Base-by-base conservation (phyloP, 2,329 filamentous ascomycete species). In the Cadophora malorum region DNA sequence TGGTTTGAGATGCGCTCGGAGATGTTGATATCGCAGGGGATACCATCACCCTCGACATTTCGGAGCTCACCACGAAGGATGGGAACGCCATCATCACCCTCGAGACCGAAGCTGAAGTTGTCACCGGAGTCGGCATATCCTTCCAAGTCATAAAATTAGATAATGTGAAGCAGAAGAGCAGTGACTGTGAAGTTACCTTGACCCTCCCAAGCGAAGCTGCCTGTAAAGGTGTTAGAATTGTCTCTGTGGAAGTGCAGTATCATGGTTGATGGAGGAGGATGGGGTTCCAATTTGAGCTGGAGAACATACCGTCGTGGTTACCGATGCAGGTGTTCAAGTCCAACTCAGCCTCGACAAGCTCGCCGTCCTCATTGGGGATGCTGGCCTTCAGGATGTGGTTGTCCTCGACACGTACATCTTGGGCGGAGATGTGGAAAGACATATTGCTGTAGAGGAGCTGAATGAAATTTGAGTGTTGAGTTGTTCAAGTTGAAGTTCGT, bases 281-380 rank as follows among this genome's bases (percentile, higher is more conserved):
- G 28, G 28, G 5, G 28, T 5, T 28, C 28, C 28, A 28, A 3
- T 28, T 28, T 28, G 28, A 28, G 28, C 28, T 28, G 5, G 28
- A 28, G 9, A 14, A 74, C 6, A 67, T 58, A n/a, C 87, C 86
- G 71, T 85, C 75, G 23, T 83, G 72, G 78, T 89, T 89, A 67
- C 77, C 76, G 64, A 89, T 80, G 67, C 83, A 79, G 81, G 88
- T 85, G 2, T 81, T 76, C 6, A 89, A 81, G 79, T 89, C 88
- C 71, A 89, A 70, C 72, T 89, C 81, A 47, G 80, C 77, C 7
- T 76, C 67, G 1, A 78, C 67, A 1, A 67, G 64, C 21, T 86
- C 78, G 49, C 85, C 85, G 0, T 84, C 79, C 1, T 76, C 60
- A 38, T 81, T 80, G 49, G 67, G 73, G 38, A 89, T 80, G 0